Base-by-base conservation (phyloP, 768 basidiomycete species). In the Clathrus columnatus region DNA sequence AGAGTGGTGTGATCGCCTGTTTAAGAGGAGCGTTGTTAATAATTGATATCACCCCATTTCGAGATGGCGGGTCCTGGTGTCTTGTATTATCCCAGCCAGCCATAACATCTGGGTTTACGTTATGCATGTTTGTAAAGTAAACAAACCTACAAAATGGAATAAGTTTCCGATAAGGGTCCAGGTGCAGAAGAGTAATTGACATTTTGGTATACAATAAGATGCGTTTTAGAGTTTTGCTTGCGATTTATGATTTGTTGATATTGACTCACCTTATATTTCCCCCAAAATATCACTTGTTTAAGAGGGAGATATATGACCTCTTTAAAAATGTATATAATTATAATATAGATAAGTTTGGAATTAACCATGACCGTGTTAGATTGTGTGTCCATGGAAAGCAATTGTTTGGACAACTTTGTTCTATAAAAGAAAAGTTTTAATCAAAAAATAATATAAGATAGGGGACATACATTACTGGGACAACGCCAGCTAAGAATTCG, bases 331-430 rank as follows among this genome's bases (percentile, higher is more conserved):
- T 95, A 93, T 4, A 87, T 81, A 65, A 99, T 96, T 71, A 98
- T 88, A 4, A 93, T 96, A 75, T 91, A 98, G 4, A 93, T 92
- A 70, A 89, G 93, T 71, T 95, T 98, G 78, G 89, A 96, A 71
- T 91, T 97, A 29, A 94, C 88, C 3, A 93, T n/a, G n/a, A n/a
- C n/a, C n/a, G n/a, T 96, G 61, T 81, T 82, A 48, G 87, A 82
- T 68, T 99, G 95, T 1, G 87, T 91, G 67, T 99, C 96, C 21
- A 85, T 76, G 6, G 94, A 96, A 27, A 98, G 79, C 7, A 99
- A 75, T 67, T 96, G 96, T 69, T 98, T 95, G 1, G 94, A 96
- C 8, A 85, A 73, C 71, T 98, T 98, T 49, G 88, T 84, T 63
- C 94, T 93, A 60, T 27, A 20, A 46, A n/a, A 20, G 50, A 42